Percentiles rank a stretch among this genome's conserved stretches.
These are phyloP conservation scores for Linanthus parryae DNA, from an alignment of 148 eudicot species.

Conservation along the genomic window DNA sequence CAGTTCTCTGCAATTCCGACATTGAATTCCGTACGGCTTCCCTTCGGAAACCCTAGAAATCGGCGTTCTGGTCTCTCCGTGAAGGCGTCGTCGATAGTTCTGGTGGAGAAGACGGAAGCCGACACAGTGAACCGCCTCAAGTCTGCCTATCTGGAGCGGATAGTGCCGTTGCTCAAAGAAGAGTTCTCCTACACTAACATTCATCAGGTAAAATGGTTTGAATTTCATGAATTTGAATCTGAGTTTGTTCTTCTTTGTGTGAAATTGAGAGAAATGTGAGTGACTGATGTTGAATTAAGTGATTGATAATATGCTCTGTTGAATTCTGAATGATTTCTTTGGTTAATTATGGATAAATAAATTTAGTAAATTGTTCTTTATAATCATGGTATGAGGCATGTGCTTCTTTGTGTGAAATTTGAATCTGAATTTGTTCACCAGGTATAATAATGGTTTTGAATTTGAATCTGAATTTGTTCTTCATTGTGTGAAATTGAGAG, in stretches of 20 bases:
- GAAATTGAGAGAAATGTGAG: not conserved
- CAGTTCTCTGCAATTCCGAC: conserved; percentile 27
- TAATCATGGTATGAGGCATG: no score
- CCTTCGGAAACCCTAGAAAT: conserved; percentile 14
- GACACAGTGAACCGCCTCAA: conserved; percentile 60
- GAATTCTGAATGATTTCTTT: no score
- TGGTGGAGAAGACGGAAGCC: conserved; percentile 67
- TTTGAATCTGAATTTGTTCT: no score
- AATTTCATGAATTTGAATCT: not conserved
- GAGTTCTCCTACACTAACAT: conserved; percentile 79
- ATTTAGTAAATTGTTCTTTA: no score
- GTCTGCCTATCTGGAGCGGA: conserved; percentile 53
- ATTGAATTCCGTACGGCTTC: conserved; percentile 17
- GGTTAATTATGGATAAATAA: no score
- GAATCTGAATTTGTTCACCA: no score
- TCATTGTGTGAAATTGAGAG: no score
- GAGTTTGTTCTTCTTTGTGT: not conserved
- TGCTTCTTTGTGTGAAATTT: no score
- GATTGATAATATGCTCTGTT: no score
- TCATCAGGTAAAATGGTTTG: conserved; percentile 43
- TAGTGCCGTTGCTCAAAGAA: conserved; percentile 68
- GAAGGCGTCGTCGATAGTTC: conserved; percentile 41
- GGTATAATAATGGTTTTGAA: no score
- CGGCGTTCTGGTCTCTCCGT: conserved; percentile 24
- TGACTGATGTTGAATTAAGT: not conserved